Evolutionary conservation across 371 early-diverging fungal species (phyloP).

Genomic region (Zancudomyces culisetae): DNA sequence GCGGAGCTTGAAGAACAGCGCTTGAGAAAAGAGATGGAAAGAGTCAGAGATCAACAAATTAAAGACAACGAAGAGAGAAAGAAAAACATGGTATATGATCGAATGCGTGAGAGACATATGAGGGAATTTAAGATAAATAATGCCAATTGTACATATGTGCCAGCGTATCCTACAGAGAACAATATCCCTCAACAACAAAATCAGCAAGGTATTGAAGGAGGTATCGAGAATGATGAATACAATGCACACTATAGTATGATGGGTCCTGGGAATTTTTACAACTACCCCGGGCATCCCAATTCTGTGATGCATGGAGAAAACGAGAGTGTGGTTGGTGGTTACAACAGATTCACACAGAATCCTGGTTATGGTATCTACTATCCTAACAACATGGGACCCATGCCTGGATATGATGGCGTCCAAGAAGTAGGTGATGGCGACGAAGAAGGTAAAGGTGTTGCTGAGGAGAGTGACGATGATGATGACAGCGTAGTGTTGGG

Average conservation of each 20-base stretch:
- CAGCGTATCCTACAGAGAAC: conserved; percentile 1
- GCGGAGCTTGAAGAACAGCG: conserved; percentile 2
- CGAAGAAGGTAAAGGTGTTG: background rate
- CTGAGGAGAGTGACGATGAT: background rate
- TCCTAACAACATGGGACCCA: too few relatives aligned
- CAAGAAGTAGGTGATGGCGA: background rate
- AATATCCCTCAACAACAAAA: too few relatives aligned
- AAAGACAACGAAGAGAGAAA: conserved; percentile 4
- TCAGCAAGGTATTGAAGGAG: too few relatives aligned
- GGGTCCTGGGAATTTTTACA: too few relatives aligned
- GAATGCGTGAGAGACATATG: conserved; percentile 1
- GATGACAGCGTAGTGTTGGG: background rate
- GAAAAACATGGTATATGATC: conserved; percentile 1
- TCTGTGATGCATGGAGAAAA: too few relatives aligned
- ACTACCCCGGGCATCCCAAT: too few relatives aligned
- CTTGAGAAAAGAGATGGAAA: conserved; percentile 3
- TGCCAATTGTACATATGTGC: background rate
- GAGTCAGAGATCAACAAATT: background rate
- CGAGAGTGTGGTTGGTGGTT: too few relatives aligned
- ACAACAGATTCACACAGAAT: too few relatives aligned
- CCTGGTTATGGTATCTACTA: too few relatives aligned
- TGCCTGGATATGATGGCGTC: too few relatives aligned
- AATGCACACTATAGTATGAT: too few relatives aligned
- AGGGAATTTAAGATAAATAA: conserved; percentile 3
- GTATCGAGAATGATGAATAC: too few relatives aligned